Evolutionary conservation across 2,329 filamentous ascomycete species (phyloP), one percentile per base, ranked within the genome.

Genomic region (Gliomastix tumulicola): DNA sequence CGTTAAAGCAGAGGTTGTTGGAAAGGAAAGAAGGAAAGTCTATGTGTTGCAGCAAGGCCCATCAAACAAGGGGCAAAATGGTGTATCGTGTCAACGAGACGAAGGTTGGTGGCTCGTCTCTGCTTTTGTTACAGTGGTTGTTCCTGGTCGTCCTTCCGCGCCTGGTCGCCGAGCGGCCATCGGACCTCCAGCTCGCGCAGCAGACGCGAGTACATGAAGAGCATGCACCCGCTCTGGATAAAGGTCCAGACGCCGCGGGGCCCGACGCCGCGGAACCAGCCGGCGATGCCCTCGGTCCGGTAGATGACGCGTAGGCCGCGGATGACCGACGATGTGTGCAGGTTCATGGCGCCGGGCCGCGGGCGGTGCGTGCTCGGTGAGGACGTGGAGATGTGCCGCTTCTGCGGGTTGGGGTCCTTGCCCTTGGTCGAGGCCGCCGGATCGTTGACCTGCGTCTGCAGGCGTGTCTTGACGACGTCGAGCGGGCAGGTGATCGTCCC

Each of bases 241-340:
- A 90, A 95, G 17, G 92, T 98, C 92, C 92, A 98, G 12, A 97
- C 87, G 39, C 83, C 83, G 37, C 92, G 78, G 3, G 92, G 92
- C 0, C 90, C 90, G 3, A 98, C 90, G 19, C 92, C 92, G 40
- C 92, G 79, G 62, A 98, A 98, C 81, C 88, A 94, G 2, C 92
- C 94, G 3, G 75, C 76, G 13, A 97, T 49, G 2, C 92, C 92
- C 62, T 98, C 92, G 6, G 84, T 87, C 47, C 76, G 79, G 64
- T 97, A 98, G 50, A 98, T 94, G 45, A 95, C 74, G 48, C 73
- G 79, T 25, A 98, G 64, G 2, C 90, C 92, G 3, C 78, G 88
- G 37, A 90, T 69, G 34, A 97, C 84, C 1, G 89, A 96, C 2
- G 88, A 92, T 1, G 94, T 96, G 50, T 95, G 81, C 18, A 98